phyloP scores from a whole-genome alignment of 2,329 filamentous ascomycete species.

The Verticillium albo-atrum region DNA sequence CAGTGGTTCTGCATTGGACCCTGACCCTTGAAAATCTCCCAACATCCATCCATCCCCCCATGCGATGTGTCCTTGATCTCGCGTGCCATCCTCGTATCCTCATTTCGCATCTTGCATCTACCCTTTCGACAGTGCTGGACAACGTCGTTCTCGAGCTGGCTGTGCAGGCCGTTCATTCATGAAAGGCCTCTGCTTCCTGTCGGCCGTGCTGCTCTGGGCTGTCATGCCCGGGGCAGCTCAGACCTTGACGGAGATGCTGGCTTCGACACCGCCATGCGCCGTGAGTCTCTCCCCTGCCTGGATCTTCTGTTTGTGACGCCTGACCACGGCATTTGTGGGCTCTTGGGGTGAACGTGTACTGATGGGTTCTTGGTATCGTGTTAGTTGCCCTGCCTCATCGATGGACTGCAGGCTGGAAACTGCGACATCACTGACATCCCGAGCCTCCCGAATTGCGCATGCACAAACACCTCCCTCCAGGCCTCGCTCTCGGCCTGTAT shows the following conservation, averaged over 20 bases:
- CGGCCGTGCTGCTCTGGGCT: not conserved
- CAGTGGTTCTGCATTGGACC: not conserved
- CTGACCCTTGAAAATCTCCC: not conserved
- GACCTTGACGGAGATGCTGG: not conserved
- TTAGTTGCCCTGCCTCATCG: constrained; percentile 7
- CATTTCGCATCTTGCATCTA: not conserved
- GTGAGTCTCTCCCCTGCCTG: constrained; percentile 2
- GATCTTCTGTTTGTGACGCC: not conserved
- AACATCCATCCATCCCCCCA: not conserved
- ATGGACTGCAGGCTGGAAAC: constrained; percentile 2
- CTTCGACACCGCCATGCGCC: constrained; percentile 4
- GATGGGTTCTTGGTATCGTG: not conserved
- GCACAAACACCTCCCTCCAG: constrained; percentile 6
- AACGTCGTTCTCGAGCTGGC: not conserved
- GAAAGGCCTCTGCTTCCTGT: not conserved
- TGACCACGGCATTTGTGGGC: not conserved
- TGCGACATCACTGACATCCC: constrained; percentile 3
- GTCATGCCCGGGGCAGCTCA: not conserved
- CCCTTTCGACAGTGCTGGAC: not conserved
- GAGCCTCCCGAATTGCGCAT: constrained; percentile 4
- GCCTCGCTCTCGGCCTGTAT: constrained; percentile 7
- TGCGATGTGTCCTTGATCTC: not conserved
- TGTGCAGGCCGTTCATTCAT: not conserved
- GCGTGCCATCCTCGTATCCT: not conserved
- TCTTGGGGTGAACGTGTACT: not conserved